Evolutionary conservation across 1,139 yeast genomes (phyloP).

Genomic region (Zygosaccharomyces sapae): DNA sequence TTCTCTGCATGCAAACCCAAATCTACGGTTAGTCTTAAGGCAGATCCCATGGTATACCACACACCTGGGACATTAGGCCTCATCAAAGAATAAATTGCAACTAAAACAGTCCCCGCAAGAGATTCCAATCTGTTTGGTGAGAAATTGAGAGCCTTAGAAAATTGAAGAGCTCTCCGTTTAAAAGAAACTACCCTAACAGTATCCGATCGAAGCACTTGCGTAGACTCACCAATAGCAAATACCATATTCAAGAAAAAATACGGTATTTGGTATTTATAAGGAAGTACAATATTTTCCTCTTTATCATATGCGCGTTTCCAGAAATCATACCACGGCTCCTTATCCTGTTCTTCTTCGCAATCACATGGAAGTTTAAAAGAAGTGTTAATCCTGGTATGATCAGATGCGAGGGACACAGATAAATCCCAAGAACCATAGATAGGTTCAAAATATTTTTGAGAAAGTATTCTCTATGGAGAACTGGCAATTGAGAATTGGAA

Average conservation of each 20-base stretch:
- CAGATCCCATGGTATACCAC: slow-evolving; percentile 87
- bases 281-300: slow-evolving; percentile 37
- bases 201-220: slow-evolving; percentile 66
- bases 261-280: slow-evolving; percentile 42
- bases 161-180: slow-evolving; percentile 61
- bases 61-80: slow-evolving; percentile 80
- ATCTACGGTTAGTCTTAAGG: slow-evolving; percentile 74
- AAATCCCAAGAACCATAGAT: slow-evolving; percentile 64
- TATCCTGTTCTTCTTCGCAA: slow-evolving; percentile 3
- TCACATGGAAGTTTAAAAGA: slow-evolving; percentile 23
- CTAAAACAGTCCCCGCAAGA: slow-evolving; percentile 64
- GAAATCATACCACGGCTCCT: slow-evolving; percentile 25
- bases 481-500: slow-evolving; percentile 75
- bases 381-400: slow-evolving; percentile 49
- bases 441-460: slow-evolving; percentile 65
- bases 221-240: slow-evolving; percentile 78
- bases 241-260: slow-evolving; percentile 67
- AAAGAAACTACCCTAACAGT: slow-evolving; percentile 67
- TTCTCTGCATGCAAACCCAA: slow-evolving; percentile 72
- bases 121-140: slow-evolving; percentile 63
- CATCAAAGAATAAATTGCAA: slow-evolving; percentile 69
- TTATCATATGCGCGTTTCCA: slow-evolving; percentile 11
- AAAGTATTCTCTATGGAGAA: slow-evolving; percentile 76
- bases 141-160: slow-evolving; percentile 56
- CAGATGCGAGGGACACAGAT: slow-evolving; percentile 56